phyloP scores from a whole-genome alignment of 495 filamentous ascomycete genomes.

The Daldinia bambusicola region DNA sequence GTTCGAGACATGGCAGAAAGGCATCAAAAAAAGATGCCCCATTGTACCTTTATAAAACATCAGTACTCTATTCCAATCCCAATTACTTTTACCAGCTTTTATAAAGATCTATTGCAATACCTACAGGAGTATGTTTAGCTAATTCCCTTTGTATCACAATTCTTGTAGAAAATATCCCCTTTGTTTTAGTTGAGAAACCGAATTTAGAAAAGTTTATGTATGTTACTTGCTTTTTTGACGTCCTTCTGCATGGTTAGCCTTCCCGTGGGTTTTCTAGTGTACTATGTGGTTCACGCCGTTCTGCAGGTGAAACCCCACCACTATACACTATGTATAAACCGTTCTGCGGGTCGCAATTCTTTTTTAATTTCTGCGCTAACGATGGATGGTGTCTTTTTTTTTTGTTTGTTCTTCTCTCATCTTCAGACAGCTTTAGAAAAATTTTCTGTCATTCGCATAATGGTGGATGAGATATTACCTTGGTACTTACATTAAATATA shows the following conservation, averaged over 20 bases:
- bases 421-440: conserved; percentile 1
- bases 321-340: background rate
- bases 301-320: conserved; percentile 18
- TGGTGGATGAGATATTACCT: conserved; percentile 18
- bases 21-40: no score
- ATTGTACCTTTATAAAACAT: no score
- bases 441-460: conserved; percentile 9
- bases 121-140: no score
- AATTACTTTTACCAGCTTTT: no score
- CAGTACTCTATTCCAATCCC: no score
- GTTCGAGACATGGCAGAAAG: no score
- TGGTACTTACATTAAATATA: background rate
- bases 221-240: no score
- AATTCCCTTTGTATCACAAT: no score
- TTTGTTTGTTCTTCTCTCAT: background rate
- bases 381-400: background rate
- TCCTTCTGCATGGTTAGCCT: background rate
- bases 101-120: no score
- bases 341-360: conserved; percentile 2
- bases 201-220: no score
- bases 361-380: conserved; percentile 1
- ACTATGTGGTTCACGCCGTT: conserved; percentile 32
- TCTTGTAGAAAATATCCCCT: no score
- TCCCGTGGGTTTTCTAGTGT: background rate
- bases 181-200: no score